Base-by-base conservation (phyloP, 176 grass and related monocot species). In the Triticum turgidum region DNA sequence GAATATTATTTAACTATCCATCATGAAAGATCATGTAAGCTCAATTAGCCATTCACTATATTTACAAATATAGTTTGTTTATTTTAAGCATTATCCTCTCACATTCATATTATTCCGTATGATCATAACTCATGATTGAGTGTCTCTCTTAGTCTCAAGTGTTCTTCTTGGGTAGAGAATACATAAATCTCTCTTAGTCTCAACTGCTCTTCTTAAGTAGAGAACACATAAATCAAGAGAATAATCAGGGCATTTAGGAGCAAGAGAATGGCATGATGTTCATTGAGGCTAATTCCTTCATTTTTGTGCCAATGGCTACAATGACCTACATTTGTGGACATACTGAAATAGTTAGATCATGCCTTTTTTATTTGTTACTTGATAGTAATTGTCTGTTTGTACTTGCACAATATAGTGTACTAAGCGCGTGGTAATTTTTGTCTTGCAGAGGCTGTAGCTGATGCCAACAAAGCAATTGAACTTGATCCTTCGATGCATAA, bases 401-500 rank as follows among this genome's bases (percentile, higher is more conserved):
- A 59, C 51, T 79, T 15, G 44, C 65, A 21, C 22, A 66, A 86
- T 62, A 11, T 54, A 9, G 42, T 71, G n/a, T 25, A 66, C 45
- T 90, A 17, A 89, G 34, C 7, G 9, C 15, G 54, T 39, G 29
- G 76, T 73, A 20, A 68, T 77, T 64, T 71, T 64, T 86, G 58
- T 69, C 75, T 79, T 80, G 80, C 88, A 97, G 94, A 97, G 61
- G 94, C 94, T 68, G 94, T 94, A 49, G 89, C 90, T 56, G 94
- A 97, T 92, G 91, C 92, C 51, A 94, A 89, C 87, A 94, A 86
- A 86, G 94, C 92, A 29, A 97, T 97, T 80, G 92, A 97, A 78
- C 82, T 97, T 51, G 90, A 97, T 81, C 82, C 92, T 41, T 88
- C 79, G 0, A 86, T 97, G 90, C 76, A 88, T 21, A 97, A 97